Evolutionary conservation across 805 yeast species (phyloP), one percentile per base, ranked within the genome.

Genomic region (Isabelozyma rhagii): DNA sequence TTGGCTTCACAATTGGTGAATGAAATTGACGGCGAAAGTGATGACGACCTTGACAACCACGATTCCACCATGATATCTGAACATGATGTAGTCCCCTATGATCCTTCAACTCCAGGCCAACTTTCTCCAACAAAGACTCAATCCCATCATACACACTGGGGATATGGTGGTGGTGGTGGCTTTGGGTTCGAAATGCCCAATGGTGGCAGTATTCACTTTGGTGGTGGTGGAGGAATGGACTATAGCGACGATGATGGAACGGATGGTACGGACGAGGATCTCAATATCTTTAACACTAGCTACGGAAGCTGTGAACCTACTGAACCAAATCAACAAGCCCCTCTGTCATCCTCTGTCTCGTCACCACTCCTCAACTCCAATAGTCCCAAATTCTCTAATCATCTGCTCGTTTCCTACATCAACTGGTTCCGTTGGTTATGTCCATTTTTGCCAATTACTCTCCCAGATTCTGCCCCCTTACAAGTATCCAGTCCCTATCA

Each of bases 181-280:
- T 66, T 67, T 5, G 52, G 53, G 39, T 54, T 55, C 47, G 55
- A 56, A 25, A 52, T 57, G 6, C 67, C 67, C 9, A 53, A 53
- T 43, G 67, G 68, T 27, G 38, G 58, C 8, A 56, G 54, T 44
- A 17, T 63, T 13, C 56, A 55, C 25, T 56, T 63, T 49, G 69
- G 68, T 9, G 67, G 63, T 29, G 68, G 68, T 21, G 67, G 57
- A 4, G 68, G 69, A 3, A 57, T 59, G 53, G 64, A 56, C 43
- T 65, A 56, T 43, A 44, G 51, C 47, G 18, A 21, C 25, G 44
- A 48, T 18, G 49, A 46, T 38, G 49, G 41, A 9, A 47, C 36
- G 3, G 48, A 44, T 7, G 4, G n/a, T 31, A 5, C 21, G 14
- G 9, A 41, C 17, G 31, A 21, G 44, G 39, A 41, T 17, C 36